Conservation (phyloP, 352 stramenopile genomes). For the Lagenidium sp. region DNA sequence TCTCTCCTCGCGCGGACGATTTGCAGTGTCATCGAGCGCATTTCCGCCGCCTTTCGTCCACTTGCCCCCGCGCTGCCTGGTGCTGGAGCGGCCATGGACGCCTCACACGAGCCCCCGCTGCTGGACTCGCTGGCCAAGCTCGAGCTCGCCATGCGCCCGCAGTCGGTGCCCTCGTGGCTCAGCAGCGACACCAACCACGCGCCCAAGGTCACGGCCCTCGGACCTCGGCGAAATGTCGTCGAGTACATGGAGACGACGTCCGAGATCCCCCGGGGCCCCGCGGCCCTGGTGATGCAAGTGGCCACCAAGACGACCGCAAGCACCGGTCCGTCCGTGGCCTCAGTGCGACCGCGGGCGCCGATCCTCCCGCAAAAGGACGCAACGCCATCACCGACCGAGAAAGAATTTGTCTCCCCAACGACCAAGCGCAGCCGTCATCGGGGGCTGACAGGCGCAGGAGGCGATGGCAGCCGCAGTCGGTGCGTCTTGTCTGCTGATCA, state of each 20-base stretch:
- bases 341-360: conserved; percentile 43
- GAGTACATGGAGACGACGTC: conserved; percentile 48
- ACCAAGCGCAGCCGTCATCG: conserved; percentile 42
- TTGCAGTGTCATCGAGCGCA: too few species aligned
- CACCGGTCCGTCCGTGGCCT: conserved; percentile 15
- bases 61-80: too few species aligned
- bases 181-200: conserved; percentile 62
- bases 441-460: neutral
- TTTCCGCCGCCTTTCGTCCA: too few species aligned
- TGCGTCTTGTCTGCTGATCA: too few species aligned
- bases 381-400: conserved; percentile 6
- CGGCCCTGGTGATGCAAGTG: neutral
- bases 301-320: neutral
- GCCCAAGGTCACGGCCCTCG: conserved; percentile 45
- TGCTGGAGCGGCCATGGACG: too few species aligned
- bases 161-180: conserved; percentile 68
- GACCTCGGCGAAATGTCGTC: conserved; percentile 35
- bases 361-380: conserved; percentile 47
- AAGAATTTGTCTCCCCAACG: conserved; percentile 24
- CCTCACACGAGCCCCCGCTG: conserved; percentile 24
- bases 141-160: conserved; percentile 57
- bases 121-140: conserved; percentile 55
- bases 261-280: neutral
- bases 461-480: conserved; percentile 14
- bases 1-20: too few species aligned